A percentile compares a stretch with the other conserved stretches of the same genome.
Conservation (phyloP, 441 rosid genomes). For the Manihot esculenta region DNA sequence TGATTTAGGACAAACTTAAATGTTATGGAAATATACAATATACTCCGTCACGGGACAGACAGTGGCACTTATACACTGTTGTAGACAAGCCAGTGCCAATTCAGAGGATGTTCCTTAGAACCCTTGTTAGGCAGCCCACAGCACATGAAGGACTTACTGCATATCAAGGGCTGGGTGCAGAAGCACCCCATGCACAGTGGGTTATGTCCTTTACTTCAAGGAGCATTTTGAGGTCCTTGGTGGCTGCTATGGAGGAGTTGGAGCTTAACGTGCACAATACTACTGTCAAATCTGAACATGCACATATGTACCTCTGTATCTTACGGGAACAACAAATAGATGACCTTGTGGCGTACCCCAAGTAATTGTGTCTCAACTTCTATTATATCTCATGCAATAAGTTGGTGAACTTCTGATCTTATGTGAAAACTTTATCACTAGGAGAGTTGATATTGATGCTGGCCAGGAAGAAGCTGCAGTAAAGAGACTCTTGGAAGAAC, state of each 20-base stretch:
- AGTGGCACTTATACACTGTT: conserved; percentile 94
- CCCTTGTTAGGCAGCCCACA: conserved; percentile 90
- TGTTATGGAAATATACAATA: conserved; percentile 75
- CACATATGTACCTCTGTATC: conserved; percentile 94
- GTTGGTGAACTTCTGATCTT: conserved; percentile 23
- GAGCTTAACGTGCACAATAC: conserved; percentile 93
- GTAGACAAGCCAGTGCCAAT: conserved; percentile 75
- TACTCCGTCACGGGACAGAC: conserved; percentile 83
- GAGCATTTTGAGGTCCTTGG: conserved; percentile 84
- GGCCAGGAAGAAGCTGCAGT: conserved; percentile 76
- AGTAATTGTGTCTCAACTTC: conserved; percentile 42
- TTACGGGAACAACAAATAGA: conserved; percentile 83
- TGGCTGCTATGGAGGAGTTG: conserved; percentile 97
- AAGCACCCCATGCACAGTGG: conserved; percentile 42
- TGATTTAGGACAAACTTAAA: conserved; percentile 90
- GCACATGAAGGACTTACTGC: conserved; percentile 60
- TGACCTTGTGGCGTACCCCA: conserved; percentile 87
- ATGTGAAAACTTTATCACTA: conserved; percentile 36
- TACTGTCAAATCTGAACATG: conserved; percentile 80
- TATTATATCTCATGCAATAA: conserved; percentile 17
- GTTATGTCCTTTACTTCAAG: conserved; percentile 74
- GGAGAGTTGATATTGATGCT: conserved; percentile 77
- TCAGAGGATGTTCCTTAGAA: conserved; percentile 96
- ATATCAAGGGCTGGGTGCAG: conserved; percentile 60
- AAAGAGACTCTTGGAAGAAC: conserved; percentile 69